A percentile compares a stretch with the other conserved stretches of the same genome.
Conservation (phyloP, 345 rosid species). For the Linum usitatissimum region DNA sequence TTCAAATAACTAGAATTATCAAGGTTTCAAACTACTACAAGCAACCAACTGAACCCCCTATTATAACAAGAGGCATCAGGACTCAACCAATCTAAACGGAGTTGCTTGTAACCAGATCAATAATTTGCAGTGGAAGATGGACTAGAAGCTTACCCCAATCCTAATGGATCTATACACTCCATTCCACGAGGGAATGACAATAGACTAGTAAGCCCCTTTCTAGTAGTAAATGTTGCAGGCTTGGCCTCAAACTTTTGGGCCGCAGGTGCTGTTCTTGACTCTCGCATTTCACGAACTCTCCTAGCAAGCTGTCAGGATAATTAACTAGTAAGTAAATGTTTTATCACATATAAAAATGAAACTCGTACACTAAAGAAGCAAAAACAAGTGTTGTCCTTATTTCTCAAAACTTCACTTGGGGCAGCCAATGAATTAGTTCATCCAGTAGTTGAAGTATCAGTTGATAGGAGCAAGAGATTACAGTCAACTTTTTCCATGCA, state of each 20-base stretch:
- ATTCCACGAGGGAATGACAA: conserved; percentile 88
- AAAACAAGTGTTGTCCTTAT: no score
- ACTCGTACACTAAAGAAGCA: not conserved
- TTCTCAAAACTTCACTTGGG: no score
- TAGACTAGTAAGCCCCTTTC: conserved; percentile 45
- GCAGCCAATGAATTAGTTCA: no score
- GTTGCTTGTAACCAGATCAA: not conserved
- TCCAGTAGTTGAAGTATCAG: no score
- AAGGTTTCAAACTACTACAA: conserved; percentile 4
- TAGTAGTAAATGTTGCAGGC: conserved; percentile 26
- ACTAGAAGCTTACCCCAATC: conserved; percentile 57
- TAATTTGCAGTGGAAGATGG: not conserved
- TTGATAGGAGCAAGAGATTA: no score
- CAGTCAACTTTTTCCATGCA: no score
- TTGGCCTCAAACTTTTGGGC: conserved; percentile 59
- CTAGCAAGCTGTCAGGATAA: conserved; percentile 61
- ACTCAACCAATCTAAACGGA: not conserved
- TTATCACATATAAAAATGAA: not conserved
- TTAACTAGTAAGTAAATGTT: not conserved
- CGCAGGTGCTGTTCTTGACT: conserved; percentile 69
- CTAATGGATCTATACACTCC: conserved; percentile 95
- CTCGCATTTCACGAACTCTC: conserved; percentile 93
- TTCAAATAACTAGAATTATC: not conserved
- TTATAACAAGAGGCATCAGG: not conserved
- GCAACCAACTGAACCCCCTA: not conserved